These are phyloP conservation scores for Fusarium agapanthi DNA, from an alignment of 2,329 filamentous ascomycete genomes.

Conservation along the genomic window DNA sequence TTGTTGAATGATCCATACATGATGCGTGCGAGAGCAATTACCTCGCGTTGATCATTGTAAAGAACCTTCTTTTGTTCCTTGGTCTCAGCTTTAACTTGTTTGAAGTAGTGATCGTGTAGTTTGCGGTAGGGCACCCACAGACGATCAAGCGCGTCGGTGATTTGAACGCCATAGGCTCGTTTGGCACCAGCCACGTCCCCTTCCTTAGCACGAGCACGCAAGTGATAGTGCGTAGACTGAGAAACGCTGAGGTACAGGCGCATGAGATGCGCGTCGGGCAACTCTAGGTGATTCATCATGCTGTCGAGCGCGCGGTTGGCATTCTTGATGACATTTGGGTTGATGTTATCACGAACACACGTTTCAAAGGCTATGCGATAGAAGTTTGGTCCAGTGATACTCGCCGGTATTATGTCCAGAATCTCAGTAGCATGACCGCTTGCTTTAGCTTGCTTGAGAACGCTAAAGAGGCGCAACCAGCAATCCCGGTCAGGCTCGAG, in stretches of 20 bases:
- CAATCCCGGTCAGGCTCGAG: constrained; percentile 78
- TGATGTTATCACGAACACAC: constrained; percentile 80
- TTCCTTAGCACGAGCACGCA: constrained; percentile 45
- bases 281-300: constrained; percentile 58
- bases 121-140: constrained; percentile 60
- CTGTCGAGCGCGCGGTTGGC: constrained; percentile 71
- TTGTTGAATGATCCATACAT: constrained; percentile 58
- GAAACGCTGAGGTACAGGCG: constrained; percentile 66
- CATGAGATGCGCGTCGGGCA: constrained; percentile 61
- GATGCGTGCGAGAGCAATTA: constrained; percentile 55
- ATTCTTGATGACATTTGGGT: constrained; percentile 71
- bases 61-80: constrained; percentile 38
- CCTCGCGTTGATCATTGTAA: constrained; percentile 52
- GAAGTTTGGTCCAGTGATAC: constrained; percentile 57
- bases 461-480: constrained; percentile 72
- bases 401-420: constrained; percentile 63
- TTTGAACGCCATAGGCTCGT: constrained; percentile 58
- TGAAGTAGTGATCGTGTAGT: constrained; percentile 50
- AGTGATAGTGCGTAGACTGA: constrained; percentile 55
- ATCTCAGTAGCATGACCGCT: constrained; percentile 69
- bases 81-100: constrained; percentile 34
- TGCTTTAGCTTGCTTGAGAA: constrained; percentile 72
- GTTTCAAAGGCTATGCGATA: constrained; percentile 78
- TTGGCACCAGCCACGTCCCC: constrained; percentile 49
- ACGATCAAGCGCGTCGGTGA: constrained; percentile 58